These are phyloP conservation scores for Psilocybe cyanescens DNA, from an alignment of 768 basidiomycete genomes.

Conservation along the genomic window DNA sequence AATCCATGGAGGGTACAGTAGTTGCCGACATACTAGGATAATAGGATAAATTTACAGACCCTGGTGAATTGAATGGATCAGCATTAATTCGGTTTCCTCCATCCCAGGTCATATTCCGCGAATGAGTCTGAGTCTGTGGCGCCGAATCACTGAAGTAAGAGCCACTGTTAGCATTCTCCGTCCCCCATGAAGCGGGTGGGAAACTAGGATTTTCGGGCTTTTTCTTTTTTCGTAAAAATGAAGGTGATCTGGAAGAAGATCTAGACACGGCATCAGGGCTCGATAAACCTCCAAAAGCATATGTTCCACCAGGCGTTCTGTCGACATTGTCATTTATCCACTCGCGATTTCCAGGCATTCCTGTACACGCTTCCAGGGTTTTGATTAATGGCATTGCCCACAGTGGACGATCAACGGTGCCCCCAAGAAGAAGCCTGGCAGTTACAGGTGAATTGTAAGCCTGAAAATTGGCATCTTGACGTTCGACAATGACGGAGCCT, in stretches of 20 bases:
- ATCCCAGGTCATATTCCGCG: conserved; percentile 36
- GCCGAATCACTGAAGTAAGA: conserved; percentile 53
- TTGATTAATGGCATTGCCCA: conserved; percentile 82
- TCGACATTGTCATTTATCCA: conserved; percentile 64
- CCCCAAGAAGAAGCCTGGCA: conserved; percentile 80
- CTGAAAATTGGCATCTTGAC: conserved; percentile 88
- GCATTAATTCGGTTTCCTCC: conserved; percentile 21
- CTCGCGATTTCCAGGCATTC: conserved; percentile 63
- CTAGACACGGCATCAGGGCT: conserved; percentile 33
- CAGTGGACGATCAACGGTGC: conserved; percentile 68
- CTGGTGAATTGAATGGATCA: conserved; percentile 1
- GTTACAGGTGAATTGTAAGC: conserved; percentile 81
- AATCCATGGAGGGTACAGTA: not conserved
- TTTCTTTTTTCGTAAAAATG: conserved; percentile 53
- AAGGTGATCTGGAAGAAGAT: conserved; percentile 33
- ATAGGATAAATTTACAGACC: not conserved
- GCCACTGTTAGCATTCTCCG: conserved; percentile 42
- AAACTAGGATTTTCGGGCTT: conserved; percentile 45
- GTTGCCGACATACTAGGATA: not conserved
- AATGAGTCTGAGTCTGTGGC: conserved; percentile 24
- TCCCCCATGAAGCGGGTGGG: conserved; percentile 70
- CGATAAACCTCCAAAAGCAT: conserved; percentile 63
- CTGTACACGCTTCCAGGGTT: conserved; percentile 74
- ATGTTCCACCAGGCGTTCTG: conserved; percentile 39
- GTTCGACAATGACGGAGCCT: conserved; percentile 91